Conservation (phyloP, 1,284 basidiomycete genomes). For the Retiboletus flavoniger region DNA sequence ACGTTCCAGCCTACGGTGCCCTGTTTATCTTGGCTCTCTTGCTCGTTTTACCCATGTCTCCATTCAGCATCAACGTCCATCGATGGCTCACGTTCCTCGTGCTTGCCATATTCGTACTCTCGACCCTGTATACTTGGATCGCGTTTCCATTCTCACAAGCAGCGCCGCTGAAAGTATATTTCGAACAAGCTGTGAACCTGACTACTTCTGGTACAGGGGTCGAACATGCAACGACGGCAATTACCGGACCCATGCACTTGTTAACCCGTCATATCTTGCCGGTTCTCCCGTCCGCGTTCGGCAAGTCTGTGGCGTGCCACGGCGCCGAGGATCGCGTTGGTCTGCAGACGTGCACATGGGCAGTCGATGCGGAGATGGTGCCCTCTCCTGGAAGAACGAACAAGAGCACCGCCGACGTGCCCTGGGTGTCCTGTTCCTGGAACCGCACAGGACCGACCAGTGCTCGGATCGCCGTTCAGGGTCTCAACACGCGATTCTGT, state of each 20-base stretch:
- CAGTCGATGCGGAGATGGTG: conserved; percentile 29
- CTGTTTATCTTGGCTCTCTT: conserved; percentile 48
- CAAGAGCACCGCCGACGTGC: neutral
- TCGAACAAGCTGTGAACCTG: conserved; percentile 58
- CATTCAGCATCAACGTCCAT: conserved; percentile 59
- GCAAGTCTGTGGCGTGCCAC: conserved; percentile 24
- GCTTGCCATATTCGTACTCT: conserved; percentile 43
- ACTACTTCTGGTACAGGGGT: conserved; percentile 21
- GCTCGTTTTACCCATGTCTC: conserved; percentile 58
- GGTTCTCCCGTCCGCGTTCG: conserved; percentile 53
- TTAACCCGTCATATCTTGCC: conserved; percentile 46
- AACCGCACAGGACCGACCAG: conserved; percentile 40
- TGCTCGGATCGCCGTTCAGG: conserved; percentile 48
- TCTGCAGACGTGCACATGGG: conserved; percentile 40
- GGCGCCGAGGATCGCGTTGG: conserved; percentile 22
- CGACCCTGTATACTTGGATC: conserved; percentile 46
- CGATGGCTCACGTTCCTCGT: conserved; percentile 44
- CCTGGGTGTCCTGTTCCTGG: conserved; percentile 37
- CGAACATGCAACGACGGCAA: conserved; percentile 36
- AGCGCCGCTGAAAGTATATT: conserved; percentile 66
- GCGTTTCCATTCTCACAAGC: conserved; percentile 62
- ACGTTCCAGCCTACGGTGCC: conserved; percentile 49
- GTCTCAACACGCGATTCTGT: conserved; percentile 64
- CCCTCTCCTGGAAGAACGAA: conserved; percentile 34
- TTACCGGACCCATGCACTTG: conserved; percentile 49